Base-by-base conservation (phyloP, 176 grass and related monocot genomes). In the Pharus latifolius region DNA sequence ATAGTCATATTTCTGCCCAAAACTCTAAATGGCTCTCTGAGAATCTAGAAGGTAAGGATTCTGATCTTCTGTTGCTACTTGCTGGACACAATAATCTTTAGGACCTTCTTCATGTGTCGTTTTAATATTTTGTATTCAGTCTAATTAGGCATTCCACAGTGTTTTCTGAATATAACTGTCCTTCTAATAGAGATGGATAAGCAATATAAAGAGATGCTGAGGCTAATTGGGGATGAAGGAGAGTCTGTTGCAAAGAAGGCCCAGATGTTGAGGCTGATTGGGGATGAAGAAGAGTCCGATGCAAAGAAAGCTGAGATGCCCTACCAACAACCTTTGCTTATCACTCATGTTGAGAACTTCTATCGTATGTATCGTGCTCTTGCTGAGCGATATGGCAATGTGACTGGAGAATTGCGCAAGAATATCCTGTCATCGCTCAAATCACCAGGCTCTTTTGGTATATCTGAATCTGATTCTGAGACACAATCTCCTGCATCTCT, bases 211-310 rank as follows among this genome's bases (percentile, higher is more conserved):
- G 81, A 98, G 63, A 88, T 83, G 78, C 38, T 98, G 61, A 76
- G 45, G 56, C 49, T 88, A 28, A 81, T 93, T 34, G 78, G 85
- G 63, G 85, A 85, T 44, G 89, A 83, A 66, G 87, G 79, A 5
- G 95, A 88, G 63, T 88, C 77, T 10, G 85, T 88, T 88, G 78
- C 78, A 60, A 86, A 93, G 77, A 98, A 91, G 35, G 87, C 87
- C 25, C 87, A 88, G 56, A 69, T 59, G 64, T 53, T 86, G 33
- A 76, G 26, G 50, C 48, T 86, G 29, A 81, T 93, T 34, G 78
- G 85, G 63, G 85, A 85, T 44, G 89, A 83, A 66, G 87, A 75
- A 5, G 95, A 88, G 63, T 88, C 77, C 9, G 85, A 86, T 88
- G 78, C 78, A 60, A 86, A 93, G 77, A 98, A 91, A 31, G 87